Base-by-base conservation (phyloP, 176 grass and related monocot species). In the Stipa capillata region DNA sequence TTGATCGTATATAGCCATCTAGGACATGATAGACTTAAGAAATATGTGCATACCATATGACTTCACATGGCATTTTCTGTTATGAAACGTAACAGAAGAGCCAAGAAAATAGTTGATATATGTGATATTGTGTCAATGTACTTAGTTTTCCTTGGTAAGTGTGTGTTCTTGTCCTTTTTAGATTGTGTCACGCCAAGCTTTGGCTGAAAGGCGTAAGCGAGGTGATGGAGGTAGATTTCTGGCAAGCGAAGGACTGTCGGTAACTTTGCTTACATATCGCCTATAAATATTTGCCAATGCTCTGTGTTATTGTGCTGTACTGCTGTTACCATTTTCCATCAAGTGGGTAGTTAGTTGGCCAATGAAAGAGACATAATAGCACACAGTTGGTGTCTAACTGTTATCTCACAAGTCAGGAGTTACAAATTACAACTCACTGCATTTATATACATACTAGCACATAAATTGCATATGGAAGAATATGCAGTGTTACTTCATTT, bases 151-250 rank as follows among this genome's bases (percentile, higher is more conserved):
- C 5, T 43, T 77, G 42, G 33, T 74, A 55, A 89, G 16, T 87
- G 43, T 57, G 14, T 68, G 37, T 75, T 72, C 49, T 58, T 83
- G 5, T 43, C 58, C 48, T 48, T 89, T 77, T 85, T 74, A 97
- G 88, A 78, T 97, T 85, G 79, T 77, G 16, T 97, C 94, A 48
- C 68, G 69, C 44, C 91, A 97, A 91, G 84, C 84, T 54, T 90
- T 89, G 74, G 86, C 86, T 57, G 86, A 87, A 78, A 89, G 79
- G 57, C 86, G 84, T 74, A 85, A 87, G 86, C 75, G 84, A 65
- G 91, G 90, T 17, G 81, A 81, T 74, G 94, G 88, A 76, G 91
- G 91, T 83, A 87, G 83, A 82, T 97, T 93, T 68, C 77, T 93
- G 45, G 77, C 82, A 69, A 86, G 61, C 4, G 65, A 90, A 70